Conservation (phyloP, 495 filamentous ascomycete species). For the Aspergillus conjunctus region DNA sequence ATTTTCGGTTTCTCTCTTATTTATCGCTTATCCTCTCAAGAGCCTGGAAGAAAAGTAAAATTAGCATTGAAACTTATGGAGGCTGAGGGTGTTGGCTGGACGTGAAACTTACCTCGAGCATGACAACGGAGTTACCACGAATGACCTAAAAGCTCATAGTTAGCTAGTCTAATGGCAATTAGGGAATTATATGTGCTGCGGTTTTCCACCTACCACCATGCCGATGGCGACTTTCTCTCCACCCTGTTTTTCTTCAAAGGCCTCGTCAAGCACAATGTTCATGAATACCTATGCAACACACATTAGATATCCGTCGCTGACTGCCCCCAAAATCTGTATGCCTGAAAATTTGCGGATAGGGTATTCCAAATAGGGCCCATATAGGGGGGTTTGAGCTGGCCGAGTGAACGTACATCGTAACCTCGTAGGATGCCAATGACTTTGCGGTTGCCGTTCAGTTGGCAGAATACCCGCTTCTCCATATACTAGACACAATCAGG, state of each 20-base stretch:
- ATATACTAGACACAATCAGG: conserved; percentile 71
- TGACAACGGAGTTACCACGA: conserved; percentile 92
- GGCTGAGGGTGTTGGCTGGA: neutral
- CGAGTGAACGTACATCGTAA: conserved; percentile 74
- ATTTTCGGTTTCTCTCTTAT: conserved; percentile 28
- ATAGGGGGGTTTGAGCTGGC: neutral
- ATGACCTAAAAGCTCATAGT: conserved; percentile 56
- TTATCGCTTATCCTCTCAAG: conserved; percentile 61
- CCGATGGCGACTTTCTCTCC: conserved; percentile 89
- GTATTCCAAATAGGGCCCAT: neutral
- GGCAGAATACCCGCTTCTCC: conserved; percentile 97
- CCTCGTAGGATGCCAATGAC: conserved; percentile 92
- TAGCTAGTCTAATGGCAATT: neutral
- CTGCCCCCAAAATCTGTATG: neutral
- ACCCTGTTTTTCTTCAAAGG: conserved; percentile 91
- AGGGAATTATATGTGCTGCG: neutral
- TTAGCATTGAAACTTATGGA: conserved; percentile 24
- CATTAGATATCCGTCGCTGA: neutral
- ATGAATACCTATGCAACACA: conserved; percentile 76
- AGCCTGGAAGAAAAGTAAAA: conserved; percentile 40
- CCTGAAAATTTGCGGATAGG: neutral
- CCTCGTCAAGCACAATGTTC: conserved; percentile 97
- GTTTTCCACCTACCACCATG: conserved; percentile 74
- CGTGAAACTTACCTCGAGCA: conserved; percentile 71
- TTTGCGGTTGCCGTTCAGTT: conserved; percentile 96